phyloP scores from a whole-genome alignment of 1,139 yeast genomes.

The Nakaseomyces nivariensis region DNA sequence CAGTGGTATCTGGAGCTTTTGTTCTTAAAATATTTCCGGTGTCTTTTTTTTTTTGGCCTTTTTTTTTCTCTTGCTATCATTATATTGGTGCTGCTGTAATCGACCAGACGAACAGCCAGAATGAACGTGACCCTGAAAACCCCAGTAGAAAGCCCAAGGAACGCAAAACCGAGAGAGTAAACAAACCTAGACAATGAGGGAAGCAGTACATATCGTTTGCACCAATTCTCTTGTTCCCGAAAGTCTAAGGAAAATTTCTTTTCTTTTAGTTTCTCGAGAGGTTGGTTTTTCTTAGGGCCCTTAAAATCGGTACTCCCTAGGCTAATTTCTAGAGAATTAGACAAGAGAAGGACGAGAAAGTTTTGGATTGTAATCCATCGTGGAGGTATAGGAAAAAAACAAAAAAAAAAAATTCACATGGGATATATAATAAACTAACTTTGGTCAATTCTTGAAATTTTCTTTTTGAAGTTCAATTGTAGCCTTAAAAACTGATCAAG shows the following conservation, averaged over 20 bases:
- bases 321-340: not conserved
- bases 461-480: not conserved
- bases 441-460: not conserved
- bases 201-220: no score
- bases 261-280: not conserved
- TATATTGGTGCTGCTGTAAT: no score
- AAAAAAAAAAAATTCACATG: not conserved
- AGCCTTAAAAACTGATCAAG: no score
- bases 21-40: not conserved
- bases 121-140: no score
- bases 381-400: not conserved
- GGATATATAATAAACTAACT: not conserved
- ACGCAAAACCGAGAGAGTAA: no score
- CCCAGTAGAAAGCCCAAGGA: no score
- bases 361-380: not conserved
- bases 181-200: no score
- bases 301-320: not conserved
- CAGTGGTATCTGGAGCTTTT: not conserved
- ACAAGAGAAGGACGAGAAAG: not conserved
- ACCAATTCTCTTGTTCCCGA: no score
- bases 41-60: not conserved
- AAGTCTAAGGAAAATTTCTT: no score
- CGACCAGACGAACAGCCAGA: no score
- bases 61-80: not conserved
- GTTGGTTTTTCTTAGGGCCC: not conserved